Conservation (phyloP, 345 rosid species). For the Mercurialis annua region DNA sequence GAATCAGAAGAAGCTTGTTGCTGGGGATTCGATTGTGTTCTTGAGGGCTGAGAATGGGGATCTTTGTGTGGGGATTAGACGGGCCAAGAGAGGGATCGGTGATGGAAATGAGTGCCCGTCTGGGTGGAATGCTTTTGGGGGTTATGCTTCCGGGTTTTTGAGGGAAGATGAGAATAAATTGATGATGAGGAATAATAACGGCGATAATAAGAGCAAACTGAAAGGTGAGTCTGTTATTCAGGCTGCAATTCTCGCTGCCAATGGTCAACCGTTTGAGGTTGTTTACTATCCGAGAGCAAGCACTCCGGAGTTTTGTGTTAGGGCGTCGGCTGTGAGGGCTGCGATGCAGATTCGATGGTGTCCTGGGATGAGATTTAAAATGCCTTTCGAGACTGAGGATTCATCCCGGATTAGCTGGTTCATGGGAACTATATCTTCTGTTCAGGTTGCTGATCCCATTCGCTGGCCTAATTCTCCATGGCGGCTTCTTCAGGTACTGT, state of each 20-base stretch:
- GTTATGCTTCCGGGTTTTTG: constrained; percentile 55
- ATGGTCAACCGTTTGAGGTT: constrained; percentile 65
- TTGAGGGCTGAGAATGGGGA: constrained; percentile 82
- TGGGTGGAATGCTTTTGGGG: constrained; percentile 65
- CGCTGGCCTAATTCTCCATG: constrained; percentile 94
- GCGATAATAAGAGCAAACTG: constrained; percentile 51
- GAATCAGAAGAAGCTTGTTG: constrained; percentile 94
- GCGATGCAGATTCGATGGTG: constrained; percentile 85
- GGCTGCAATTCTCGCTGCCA: constrained; percentile 68
- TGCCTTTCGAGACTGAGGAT: constrained; percentile 96
- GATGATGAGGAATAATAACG: constrained; percentile 36
- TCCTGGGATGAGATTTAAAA: constrained; percentile 89
- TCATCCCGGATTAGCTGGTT: constrained; percentile 95
- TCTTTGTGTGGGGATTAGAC: constrained; percentile 85
- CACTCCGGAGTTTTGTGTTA: constrained; percentile 80
- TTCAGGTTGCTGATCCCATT: constrained; percentile 66
- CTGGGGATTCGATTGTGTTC: constrained; percentile 92
- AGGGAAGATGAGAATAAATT: constrained; percentile 54
- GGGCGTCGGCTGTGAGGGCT: constrained; percentile 56
- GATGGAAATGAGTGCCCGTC: constrained; percentile 57
- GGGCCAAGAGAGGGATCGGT: constrained; percentile 80
- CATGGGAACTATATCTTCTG: constrained; percentile 84
- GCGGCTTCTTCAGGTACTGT: constrained; percentile 81
- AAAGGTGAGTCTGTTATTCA: constrained; percentile 62
- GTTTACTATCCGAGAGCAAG: constrained; percentile 84